Evolutionary conservation across 805 yeast species (phyloP).

Genomic region (Sugiyamaella floridensis): DNA sequence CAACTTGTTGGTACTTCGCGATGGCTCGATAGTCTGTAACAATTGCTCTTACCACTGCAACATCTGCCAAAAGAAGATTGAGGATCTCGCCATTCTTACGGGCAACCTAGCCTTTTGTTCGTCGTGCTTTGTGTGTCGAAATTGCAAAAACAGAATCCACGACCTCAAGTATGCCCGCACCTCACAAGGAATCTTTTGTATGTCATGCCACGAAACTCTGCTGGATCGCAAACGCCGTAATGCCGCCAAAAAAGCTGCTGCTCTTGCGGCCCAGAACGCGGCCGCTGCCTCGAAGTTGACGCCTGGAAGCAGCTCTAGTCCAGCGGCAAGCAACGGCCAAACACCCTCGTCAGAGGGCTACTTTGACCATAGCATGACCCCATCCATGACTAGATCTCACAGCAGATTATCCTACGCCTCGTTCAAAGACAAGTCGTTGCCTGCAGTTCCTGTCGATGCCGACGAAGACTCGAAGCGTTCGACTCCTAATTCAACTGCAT

Average conservation of each 20-base stretch:
- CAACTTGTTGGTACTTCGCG: conserved; percentile 85
- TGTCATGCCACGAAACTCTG: conserved; percentile 81
- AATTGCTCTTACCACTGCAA: conserved; percentile 89
- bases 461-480: neutral
- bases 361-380: conserved; percentile 1
- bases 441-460: neutral
- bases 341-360: conserved; percentile 3
- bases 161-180: conserved; percentile 90
- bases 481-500: neutral
- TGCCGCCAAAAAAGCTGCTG: conserved; percentile 8
- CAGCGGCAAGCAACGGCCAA: neutral
- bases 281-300: neutral
- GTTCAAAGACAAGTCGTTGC: neutral
- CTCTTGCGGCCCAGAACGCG: conserved; percentile 4
- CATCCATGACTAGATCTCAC: neutral
- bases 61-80: conserved; percentile 78
- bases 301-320: neutral
- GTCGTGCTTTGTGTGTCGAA: conserved; percentile 79
- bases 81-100: conserved; percentile 87
- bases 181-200: conserved; percentile 85
- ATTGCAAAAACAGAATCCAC: conserved; percentile 78
- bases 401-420: neutral
- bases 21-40: conserved; percentile 84
- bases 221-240: conserved; percentile 64
- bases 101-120: conserved; percentile 95